Base-by-base conservation (phyloP, 2,329 filamentous ascomycete genomes). In the Coleophoma cylindrospora region DNA sequence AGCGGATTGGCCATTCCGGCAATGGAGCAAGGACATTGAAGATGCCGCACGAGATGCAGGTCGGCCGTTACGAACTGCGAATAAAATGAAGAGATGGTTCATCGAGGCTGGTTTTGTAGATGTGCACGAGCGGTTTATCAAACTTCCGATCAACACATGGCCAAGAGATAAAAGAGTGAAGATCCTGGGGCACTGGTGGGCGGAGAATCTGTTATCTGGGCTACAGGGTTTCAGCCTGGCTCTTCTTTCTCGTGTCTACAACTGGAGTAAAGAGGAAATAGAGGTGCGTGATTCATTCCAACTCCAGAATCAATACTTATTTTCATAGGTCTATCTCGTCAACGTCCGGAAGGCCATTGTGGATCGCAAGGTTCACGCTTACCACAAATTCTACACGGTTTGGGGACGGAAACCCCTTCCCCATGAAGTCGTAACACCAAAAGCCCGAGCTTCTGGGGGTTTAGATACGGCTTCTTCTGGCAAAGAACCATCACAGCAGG, bases 111-210 rank as follows among this genome's bases (percentile, higher is more conserved):
- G 59, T 0, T 68, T 57, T 40, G 59, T 60, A 17, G 60, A 66
- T 43, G 51, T 67, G 3, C 53, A 51, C 3, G 54, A 61, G 36
- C 52, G 51, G 13, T 51, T 54, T 4, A 50, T 59, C 40, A 79
- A 75, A 60, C 68, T 79, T 38, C 79, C 78, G 0, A 67, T 74
- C 40, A 77, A 76, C 22, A 66, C 67, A 3, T 81, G 79, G 79
- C 68, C 77, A 1, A 74, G 70, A 52, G 63, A 54, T 27, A 43
- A 41, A 14, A 37, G 45, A 12, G 19, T 48, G 8, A 48, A 48
- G 36, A 27, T 40, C 11, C 27, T 48, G 3, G 46, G 46, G 10
- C 21, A 48, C 8, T 43, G 40, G 53, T 53, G 50, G 50, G 47
- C 34, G 5, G 50, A 52, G 27, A 54, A 54, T 46, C 32, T 44